Conservation (phyloP, 441 rosid species). For the Hura crepitans region DNA sequence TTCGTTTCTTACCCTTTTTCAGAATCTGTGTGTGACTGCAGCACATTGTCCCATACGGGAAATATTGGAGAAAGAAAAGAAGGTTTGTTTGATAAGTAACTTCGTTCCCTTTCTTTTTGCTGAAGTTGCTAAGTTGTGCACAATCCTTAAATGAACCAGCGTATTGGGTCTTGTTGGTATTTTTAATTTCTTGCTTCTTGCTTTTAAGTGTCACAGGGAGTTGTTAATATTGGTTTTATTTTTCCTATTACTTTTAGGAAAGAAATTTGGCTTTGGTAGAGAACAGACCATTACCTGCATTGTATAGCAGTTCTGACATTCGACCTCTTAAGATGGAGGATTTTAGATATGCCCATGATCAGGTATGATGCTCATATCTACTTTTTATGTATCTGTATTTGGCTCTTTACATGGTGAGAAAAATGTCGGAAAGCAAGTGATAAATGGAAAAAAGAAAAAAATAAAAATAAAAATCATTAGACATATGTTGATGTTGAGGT, state of each 20-base stretch:
- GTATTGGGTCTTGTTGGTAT: no score
- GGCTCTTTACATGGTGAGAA: no score
- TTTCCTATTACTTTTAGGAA: slow-evolving; percentile 51
- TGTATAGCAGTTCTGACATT: slow-evolving; percentile 68
- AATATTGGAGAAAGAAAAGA: slow-evolving; percentile 85
- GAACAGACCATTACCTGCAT: slow-evolving; percentile 56
- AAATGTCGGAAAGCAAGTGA: neutral
- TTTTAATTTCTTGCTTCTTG: no score
- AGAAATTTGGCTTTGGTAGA: slow-evolving; percentile 58
- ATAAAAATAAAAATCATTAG: no score
- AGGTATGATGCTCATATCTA: slow-evolving; percentile 44
- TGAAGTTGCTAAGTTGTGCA: neutral
- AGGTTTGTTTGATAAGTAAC: slow-evolving; percentile 50
- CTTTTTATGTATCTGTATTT: no score
- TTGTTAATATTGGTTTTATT: slow-evolving; percentile 3
- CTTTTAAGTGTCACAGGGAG: neutral
- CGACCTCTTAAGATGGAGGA: slow-evolving; percentile 84
- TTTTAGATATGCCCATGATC: slow-evolving; percentile 86
- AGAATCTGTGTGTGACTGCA: slow-evolving; percentile 95
- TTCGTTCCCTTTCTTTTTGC: neutral
- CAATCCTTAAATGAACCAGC: no score
- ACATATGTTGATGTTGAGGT: no score
- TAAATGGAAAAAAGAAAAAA: neutral
- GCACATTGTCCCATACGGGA: slow-evolving; percentile 98
- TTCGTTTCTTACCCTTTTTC: slow-evolving; percentile 24